Evolutionary conservation across 2,329 filamentous ascomycete species (phyloP), one percentile per base, ranked within the genome.

Genomic region (Ophiostoma angusticollis): DNA sequence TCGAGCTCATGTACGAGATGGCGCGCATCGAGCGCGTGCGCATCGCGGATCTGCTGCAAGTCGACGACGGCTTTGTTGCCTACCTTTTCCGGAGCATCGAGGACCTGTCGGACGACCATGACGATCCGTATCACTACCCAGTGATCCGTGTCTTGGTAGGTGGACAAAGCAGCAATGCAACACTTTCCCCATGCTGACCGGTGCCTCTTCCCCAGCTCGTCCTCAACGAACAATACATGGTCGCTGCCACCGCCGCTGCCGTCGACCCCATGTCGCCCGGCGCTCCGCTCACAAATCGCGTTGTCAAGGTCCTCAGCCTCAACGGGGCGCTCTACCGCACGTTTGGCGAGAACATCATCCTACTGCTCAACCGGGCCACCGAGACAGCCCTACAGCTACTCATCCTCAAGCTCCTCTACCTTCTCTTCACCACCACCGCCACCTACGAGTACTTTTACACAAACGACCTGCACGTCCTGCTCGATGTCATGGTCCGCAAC

Each of bases 391-490:
- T 94, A 27, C 93, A 98, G 59, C 70, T 98, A 19, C 72, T 98
- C n/a, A 96, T 96, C 43, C 69, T 98, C 30, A 98, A 98, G 60
- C 74, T 95, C 5, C 68, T 98, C 21, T 98, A 96, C 59, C 74
- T 98, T 25, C 71, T 98, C 9, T 98, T 98, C 60, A 94, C 87
- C 5, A 96, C 85, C 9, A 77, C 77, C 41, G 74, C 81, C 13
- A 98, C 91, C 0, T 85, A 91, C 57, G 91, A 98, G 61, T 98
- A 96, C 60, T 98, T 98, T 55, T 98, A 96, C 59, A 95, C 86
- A 21, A 98, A 98, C 55, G 91, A 98, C 54, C 68, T 98, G 22
- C 83, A 85, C 42, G 91, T 98, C 5, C 72, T 98, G 13, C 70
- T 96, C 33, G 91, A 98, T 54, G 91, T 98, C 47, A 86, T 98